These are phyloP conservation scores for Cocos nucifera DNA, from an alignment of 176 grass and related monocot genomes.

Conservation along the genomic window DNA sequence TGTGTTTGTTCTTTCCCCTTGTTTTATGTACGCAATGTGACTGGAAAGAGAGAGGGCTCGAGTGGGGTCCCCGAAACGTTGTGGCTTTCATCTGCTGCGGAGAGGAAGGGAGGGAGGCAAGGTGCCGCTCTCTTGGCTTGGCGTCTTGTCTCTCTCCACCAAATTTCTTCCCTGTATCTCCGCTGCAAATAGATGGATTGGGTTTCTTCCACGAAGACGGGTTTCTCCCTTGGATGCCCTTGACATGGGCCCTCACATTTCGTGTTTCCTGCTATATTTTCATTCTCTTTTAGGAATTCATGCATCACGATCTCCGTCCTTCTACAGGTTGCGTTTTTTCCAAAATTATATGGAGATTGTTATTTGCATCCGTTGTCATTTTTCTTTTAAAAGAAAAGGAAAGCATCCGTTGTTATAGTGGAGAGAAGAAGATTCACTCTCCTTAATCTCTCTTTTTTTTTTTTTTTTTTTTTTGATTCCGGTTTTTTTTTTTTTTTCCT, in stretches of 20 bases:
- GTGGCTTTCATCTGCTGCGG: background rate
- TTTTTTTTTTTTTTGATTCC: too few relatives aligned
- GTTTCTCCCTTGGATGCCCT: slow-evolving; percentile 4
- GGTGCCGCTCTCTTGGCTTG: slow-evolving; percentile 7
- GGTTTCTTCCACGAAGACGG: slow-evolving; percentile 9
- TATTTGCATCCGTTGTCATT: slow-evolving; percentile 29
- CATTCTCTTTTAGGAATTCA: too few relatives aligned
- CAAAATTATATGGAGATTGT: slow-evolving; percentile 42
- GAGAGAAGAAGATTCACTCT: too few relatives aligned
- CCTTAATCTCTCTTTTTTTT: too few relatives aligned
- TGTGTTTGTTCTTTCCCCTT: background rate
- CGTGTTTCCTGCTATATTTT: background rate
- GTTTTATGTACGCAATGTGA: background rate
- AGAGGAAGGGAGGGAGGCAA: background rate
- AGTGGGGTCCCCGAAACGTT: background rate
- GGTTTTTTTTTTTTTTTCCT: too few relatives aligned
- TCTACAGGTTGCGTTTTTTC: background rate
- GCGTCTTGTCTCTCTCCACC: slow-evolving; percentile 1
- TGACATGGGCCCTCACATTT: slow-evolving; percentile 6
- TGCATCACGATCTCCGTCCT: background rate
- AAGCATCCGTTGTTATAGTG: too few relatives aligned
- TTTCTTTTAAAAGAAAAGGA: too few relatives aligned
- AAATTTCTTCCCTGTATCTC: background rate
- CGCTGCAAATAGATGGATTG: background rate
- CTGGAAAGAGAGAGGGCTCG: slow-evolving; percentile 13